These are phyloP conservation scores for Phytophthora colocasiae DNA, from an alignment of 352 stramenopile species.

Conservation along the genomic window DNA sequence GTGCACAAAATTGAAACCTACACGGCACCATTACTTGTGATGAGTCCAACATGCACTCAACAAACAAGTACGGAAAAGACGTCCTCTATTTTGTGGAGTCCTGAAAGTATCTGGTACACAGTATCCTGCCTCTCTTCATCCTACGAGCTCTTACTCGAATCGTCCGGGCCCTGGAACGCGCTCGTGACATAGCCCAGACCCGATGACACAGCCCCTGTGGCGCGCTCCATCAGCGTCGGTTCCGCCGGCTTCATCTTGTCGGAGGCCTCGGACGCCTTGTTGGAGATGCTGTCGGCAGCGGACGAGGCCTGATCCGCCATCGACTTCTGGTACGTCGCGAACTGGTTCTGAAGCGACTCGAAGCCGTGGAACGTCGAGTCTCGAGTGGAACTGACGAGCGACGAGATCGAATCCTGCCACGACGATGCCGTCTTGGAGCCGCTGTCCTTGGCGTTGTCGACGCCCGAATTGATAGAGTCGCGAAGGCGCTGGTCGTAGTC, in stretches of 20 bases:
- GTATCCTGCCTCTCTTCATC: not conserved
- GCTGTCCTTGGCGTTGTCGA: slow-evolving; percentile 37
- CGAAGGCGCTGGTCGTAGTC: slow-evolving; percentile 26
- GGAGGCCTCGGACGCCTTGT: slow-evolving; percentile 29
- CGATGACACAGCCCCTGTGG: slow-evolving; percentile 14
- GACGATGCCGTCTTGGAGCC: slow-evolving; percentile 24
- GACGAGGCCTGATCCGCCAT: slow-evolving; percentile 31
- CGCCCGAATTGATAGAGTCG: slow-evolving; percentile 24
- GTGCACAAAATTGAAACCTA: too few species aligned
- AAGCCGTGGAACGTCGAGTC: slow-evolving; percentile 51
- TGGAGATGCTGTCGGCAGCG: slow-evolving; percentile 6
- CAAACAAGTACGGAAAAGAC: too few species aligned
- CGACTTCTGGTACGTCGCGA: slow-evolving; percentile 30
- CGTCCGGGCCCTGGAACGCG: slow-evolving; percentile 6
- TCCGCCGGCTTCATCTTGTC: slow-evolving; percentile 24
- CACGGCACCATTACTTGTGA: too few species aligned
- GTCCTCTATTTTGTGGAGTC: too few species aligned
- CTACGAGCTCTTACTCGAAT: slow-evolving; percentile 14
- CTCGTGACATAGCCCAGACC: slow-evolving; percentile 26
- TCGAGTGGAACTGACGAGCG: slow-evolving; percentile 35
- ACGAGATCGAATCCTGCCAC: slow-evolving; percentile 36
- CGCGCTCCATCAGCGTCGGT: slow-evolving; percentile 38
- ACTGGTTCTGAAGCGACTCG: slow-evolving; percentile 47
- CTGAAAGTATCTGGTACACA: too few species aligned
- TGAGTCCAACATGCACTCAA: too few species aligned